phyloP scores from a whole-genome alignment of 2,329 filamentous ascomycete species.

The Sarocladium kiliense region DNA sequence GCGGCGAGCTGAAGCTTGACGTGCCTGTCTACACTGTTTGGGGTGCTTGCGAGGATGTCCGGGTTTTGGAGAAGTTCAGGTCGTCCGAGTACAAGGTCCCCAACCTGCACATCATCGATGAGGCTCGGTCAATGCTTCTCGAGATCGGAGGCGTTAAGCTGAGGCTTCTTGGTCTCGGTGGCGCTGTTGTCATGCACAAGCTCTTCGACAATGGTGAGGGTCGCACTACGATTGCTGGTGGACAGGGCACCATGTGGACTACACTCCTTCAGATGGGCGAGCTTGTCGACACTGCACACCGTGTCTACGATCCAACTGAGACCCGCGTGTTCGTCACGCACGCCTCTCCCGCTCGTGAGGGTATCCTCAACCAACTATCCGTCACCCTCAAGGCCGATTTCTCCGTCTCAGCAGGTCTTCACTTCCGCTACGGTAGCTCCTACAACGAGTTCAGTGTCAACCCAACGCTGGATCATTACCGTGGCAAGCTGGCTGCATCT shows the following conservation, averaged over 20 bases:
- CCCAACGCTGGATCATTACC: slow-evolving; percentile 94
- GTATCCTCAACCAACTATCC: slow-evolving; percentile 93
- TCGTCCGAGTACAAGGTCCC: slow-evolving; percentile 97
- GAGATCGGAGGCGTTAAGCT: slow-evolving; percentile 96
- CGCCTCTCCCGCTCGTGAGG: slow-evolving; percentile 92
- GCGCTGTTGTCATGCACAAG: slow-evolving; percentile 99
- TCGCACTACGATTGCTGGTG: slow-evolving; percentile 94
- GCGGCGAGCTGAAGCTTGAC: slow-evolving; percentile 83
- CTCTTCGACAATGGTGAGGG: slow-evolving; percentile 98
- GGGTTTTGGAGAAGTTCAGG: slow-evolving; percentile 93
- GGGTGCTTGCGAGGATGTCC: slow-evolving; percentile 97
- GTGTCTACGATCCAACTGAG: slow-evolving; percentile 96
- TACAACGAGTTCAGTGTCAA: slow-evolving; percentile 99
- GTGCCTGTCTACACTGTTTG: slow-evolving; percentile 98
- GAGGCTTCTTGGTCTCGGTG: slow-evolving; percentile 85
- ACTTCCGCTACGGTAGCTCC: slow-evolving; percentile 97
- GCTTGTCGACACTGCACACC: slow-evolving; percentile 93
- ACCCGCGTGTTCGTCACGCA: slow-evolving; percentile 96
- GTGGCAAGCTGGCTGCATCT: slow-evolving; percentile 94
- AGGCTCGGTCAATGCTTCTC: slow-evolving; percentile 90
- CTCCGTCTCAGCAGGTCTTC: slow-evolving; percentile 92
- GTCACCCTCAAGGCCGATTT: slow-evolving; percentile 98
- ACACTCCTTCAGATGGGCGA: slow-evolving; percentile 97
- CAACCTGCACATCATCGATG: slow-evolving; percentile 97
- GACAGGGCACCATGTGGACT: slow-evolving; percentile 99